A percentile compares a stretch with the other conserved stretches of the same genome.
These are phyloP conservation scores for Boletus speciosus DNA, from an alignment of 768 basidiomycete species.

Conservation along the genomic window DNA sequence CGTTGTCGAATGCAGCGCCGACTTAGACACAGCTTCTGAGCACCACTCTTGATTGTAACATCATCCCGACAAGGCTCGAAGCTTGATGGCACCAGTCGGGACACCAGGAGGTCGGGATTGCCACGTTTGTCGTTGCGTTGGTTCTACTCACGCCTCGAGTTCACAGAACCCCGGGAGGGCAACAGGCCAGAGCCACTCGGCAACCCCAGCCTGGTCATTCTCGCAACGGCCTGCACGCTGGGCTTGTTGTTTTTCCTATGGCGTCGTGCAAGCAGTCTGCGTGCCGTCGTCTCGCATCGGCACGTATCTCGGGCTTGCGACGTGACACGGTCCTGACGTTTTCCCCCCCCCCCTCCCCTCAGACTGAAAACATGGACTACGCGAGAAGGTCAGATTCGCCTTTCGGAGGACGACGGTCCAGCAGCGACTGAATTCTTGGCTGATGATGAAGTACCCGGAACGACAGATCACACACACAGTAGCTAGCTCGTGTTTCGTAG, in stretches of 20 bases:
- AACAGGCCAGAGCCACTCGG: slow-evolving; percentile 66
- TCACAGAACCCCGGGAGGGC: slow-evolving; percentile 53
- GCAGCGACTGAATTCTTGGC: slow-evolving; percentile 65
- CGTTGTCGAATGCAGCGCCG: background rate
- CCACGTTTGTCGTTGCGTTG: background rate
- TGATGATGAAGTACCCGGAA: slow-evolving; percentile 47
- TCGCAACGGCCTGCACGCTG: slow-evolving; percentile 56
- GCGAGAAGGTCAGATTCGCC: slow-evolving; percentile 56
- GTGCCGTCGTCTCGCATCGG: slow-evolving; percentile 62
- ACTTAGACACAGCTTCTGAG: background rate
- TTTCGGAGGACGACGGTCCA: slow-evolving; percentile 70
- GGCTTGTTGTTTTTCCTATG: slow-evolving; percentile 60
- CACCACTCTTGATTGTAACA: background rate
- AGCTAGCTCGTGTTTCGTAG: background rate
- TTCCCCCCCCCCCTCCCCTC: background rate
- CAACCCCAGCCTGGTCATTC: slow-evolving; percentile 48
- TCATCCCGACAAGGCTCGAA: background rate
- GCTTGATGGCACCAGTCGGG: slow-evolving; percentile 20
- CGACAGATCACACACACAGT: slow-evolving; percentile 26
- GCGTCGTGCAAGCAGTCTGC: slow-evolving; percentile 54
- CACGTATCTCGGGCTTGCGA: slow-evolving; percentile 28
- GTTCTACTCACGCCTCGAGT: background rate
- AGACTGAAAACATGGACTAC: slow-evolving; percentile 58
- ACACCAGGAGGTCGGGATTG: slow-evolving; percentile 22
- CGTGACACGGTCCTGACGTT: background rate